Evolutionary conservation across 2,329 filamentous ascomycete species (phyloP).

Genomic region (Parastagonospora avenae): DNA sequence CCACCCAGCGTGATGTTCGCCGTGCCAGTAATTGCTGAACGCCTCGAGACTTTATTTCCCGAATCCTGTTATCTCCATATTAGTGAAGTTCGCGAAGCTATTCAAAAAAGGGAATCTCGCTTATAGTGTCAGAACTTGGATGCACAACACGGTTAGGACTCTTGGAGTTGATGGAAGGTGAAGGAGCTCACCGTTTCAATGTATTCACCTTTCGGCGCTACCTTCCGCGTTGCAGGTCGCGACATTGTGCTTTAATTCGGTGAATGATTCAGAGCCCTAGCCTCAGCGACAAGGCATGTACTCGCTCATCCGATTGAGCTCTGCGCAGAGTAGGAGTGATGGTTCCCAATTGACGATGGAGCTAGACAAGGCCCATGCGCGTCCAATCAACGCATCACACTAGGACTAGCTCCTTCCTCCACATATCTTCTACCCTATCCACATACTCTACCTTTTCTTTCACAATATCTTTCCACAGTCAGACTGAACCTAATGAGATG

Average conservation of each 20-base stretch:
- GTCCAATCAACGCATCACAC: slow-evolving; percentile 15
- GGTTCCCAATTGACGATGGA: slow-evolving; percentile 1
- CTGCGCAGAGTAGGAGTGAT: neutral
- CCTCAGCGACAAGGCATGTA: no score
- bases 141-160: no score
- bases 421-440: no score
- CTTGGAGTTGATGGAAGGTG: neutral
- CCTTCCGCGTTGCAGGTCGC: slow-evolving; percentile 57
- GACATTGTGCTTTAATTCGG: slow-evolving; percentile 41
- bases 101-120: no score
- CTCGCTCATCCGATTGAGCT: neutral
- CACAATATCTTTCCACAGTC: no score
- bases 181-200: slow-evolving; percentile 77
- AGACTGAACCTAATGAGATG: no score
- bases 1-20: slow-evolving; percentile 98
- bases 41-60: slow-evolving; percentile 96
- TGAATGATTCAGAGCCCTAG: no score
- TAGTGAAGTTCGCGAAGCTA: neutral
- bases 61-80: slow-evolving; percentile 72
- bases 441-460: no score
- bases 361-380: slow-evolving; percentile 5
- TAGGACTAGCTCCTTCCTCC: neutral
- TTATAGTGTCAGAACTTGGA: neutral
- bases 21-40: slow-evolving; percentile 88
- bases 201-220: slow-evolving; percentile 81